Percentiles rank a stretch among this genome's conserved stretches.
Evolutionary conservation across 2,329 filamentous ascomycete genomes (phyloP).

Genomic region (Elsinoe arachidis): DNA sequence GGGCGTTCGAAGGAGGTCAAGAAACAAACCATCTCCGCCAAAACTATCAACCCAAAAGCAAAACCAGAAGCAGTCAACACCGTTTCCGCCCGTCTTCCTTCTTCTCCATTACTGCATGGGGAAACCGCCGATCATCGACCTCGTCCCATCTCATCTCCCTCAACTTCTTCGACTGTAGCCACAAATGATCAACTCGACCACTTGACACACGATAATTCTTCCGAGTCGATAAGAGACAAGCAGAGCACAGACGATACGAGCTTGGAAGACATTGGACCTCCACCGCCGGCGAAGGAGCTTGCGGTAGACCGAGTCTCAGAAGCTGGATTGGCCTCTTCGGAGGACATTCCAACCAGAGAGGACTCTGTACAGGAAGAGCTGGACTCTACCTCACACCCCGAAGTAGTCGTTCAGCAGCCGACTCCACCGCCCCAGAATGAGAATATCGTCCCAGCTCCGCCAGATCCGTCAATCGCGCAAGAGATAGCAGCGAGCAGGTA

Average conservation of each 20-base stretch:
- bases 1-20: not conserved
- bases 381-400: not conserved
- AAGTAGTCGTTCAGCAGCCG: slow-evolving; percentile 12
- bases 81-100: slow-evolving; percentile 3
- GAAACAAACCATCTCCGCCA: not conserved
- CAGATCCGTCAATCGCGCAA: not conserved
- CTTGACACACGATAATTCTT: not conserved
- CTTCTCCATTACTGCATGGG: slow-evolving; percentile 9
- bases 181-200: not conserved
- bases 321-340: slow-evolving; percentile 3
- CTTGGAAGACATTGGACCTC: not conserved
- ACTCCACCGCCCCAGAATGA: slow-evolving; percentile 12
- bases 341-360: not conserved
- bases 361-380: not conserved
- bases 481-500: slow-evolving; percentile 5
- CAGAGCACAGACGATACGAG: slow-evolving; percentile 3
- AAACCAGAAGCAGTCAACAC: slow-evolving; percentile 3
- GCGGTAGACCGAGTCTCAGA: not conserved
- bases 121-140: slow-evolving; percentile 8
- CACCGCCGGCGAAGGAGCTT: not conserved
- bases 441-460: not conserved
- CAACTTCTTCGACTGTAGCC: not conserved
- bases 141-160: slow-evolving; percentile 4
- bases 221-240: slow-evolving; percentile 1
- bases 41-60: not conserved